Evolutionary conservation across 2,329 filamentous ascomycete genomes (phyloP), one percentile per base, ranked within the genome.

Genomic region (Arthrobotrys entomopaga): DNA sequence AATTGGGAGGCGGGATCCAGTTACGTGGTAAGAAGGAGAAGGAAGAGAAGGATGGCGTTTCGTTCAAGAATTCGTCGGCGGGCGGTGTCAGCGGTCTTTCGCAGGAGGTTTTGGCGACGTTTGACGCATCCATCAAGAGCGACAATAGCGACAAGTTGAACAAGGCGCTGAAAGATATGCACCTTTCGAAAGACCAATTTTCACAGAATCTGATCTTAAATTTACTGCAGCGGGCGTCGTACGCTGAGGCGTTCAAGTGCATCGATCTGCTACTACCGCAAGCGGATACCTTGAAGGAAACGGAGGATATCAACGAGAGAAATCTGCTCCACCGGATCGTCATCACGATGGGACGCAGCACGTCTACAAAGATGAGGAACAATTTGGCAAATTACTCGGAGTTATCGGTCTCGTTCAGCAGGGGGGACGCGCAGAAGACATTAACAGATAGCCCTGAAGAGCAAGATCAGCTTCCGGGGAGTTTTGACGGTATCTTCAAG

Each of bases 261-360:
- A 90, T 97, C 57, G 83, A 86, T n/a, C 86, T 86, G 69, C 85
- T 98, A 0, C 81, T 99, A 1, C 82, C 84, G 10, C 86, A 88
- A 48, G 85, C 95, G 59, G 86, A 88, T 50, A 89, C 87, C 0
- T 85, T 98, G 1, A 89, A 96, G 57, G 93, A 97, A 79, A 87
- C 91, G 1, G 91, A 96, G 77, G 95, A 98, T 79, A 92, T 99
- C 80, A 97, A 98, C 82, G 89, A 90, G 78, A 90, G 95, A 11
- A 99, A 97, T 80, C 95, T 92, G 80, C 88, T 99, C 56, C 95
- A 99, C 81, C 89, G 95, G 7, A 85, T 98, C 1, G 90, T 99
- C 48, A 96, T 98, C 72, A 90, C 93, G 19, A 96, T 97, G 78
- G 93, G 94, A 16, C 89, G 94, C 56, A 88, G 90, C 11, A 87